Evolutionary conservation across 768 basidiomycete genomes (phyloP).

Genomic region (Lactarius pseudohatsudake): DNA sequence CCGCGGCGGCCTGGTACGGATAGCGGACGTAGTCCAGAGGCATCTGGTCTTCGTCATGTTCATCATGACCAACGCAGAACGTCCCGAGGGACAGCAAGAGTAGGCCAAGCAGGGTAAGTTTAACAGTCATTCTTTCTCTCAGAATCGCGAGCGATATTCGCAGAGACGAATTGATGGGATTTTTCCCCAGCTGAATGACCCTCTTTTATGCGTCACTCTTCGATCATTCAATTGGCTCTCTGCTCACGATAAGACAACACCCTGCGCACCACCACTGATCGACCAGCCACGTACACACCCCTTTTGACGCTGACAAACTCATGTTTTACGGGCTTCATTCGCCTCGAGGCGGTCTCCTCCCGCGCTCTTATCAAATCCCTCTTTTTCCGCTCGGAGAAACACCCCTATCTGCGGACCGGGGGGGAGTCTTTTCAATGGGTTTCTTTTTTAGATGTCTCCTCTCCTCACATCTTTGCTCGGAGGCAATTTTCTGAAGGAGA

Average conservation of each 20-base stretch:
- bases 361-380: slow-evolving; percentile 6
- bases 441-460: no score
- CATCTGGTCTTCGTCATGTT: slow-evolving; percentile 49
- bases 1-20: slow-evolving; percentile 57
- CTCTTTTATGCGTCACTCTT: slow-evolving; percentile 16
- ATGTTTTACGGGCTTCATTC: neutral
- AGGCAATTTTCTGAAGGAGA: neutral
- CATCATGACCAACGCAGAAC: slow-evolving; percentile 37
- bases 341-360: slow-evolving; percentile 17
- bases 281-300: slow-evolving; percentile 4
- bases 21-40: slow-evolving; percentile 67
- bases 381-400: neutral
- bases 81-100: slow-evolving; percentile 19
- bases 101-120: slow-evolving; percentile 3
- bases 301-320: slow-evolving; percentile 10
- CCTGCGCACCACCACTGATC: slow-evolving; percentile 3
- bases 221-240: neutral
- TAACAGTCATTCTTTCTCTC: slow-evolving; percentile 11
- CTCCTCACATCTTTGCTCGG: no score
- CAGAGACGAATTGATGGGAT: neutral
- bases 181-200: neutral
- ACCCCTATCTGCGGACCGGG: neutral
- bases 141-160: neutral
- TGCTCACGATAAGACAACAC: slow-evolving; percentile 6
- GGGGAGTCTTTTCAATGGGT: no score